phyloP scores from a whole-genome alignment of 768 basidiomycete genomes.

The Phanerodontia chrysosporium region DNA sequence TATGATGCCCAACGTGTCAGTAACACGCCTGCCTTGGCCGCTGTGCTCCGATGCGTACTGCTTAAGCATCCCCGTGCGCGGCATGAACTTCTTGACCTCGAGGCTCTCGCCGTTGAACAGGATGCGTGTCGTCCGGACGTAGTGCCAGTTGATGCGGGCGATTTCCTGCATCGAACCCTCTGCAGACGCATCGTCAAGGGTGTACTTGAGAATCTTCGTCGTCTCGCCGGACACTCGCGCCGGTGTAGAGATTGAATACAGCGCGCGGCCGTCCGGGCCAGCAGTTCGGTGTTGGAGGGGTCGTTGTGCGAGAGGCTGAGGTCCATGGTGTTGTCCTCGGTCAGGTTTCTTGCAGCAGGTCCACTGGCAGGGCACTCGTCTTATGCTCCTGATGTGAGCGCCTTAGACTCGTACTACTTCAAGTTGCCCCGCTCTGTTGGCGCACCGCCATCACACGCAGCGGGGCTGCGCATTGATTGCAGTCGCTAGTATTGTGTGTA shows the following conservation, averaged over 20 bases:
- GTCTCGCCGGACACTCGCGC: not conserved
- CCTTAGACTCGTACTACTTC: no score
- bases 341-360: no score
- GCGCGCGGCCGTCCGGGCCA: not conserved
- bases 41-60: not conserved
- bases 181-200: not conserved
- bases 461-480: no score
- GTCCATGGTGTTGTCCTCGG: no score
- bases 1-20: not conserved
- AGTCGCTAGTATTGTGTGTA: no score
- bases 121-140: not conserved
- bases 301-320: no score
- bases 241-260: not conserved
- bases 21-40: not conserved
- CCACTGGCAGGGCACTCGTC: no score
- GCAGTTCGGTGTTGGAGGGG: not conserved
- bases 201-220: not conserved
- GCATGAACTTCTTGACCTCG: conserved; percentile 2
- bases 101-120: conserved; percentile 2
- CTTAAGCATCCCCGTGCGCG: not conserved
- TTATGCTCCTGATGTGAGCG: no score
- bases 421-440: no score
- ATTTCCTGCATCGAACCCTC: not conserved
- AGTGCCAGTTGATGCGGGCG: conserved; percentile 10
- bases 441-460: no score